phyloP scores from a whole-genome alignment of 306 rosid genomes.

The Leucaena leucocephala region DNA sequence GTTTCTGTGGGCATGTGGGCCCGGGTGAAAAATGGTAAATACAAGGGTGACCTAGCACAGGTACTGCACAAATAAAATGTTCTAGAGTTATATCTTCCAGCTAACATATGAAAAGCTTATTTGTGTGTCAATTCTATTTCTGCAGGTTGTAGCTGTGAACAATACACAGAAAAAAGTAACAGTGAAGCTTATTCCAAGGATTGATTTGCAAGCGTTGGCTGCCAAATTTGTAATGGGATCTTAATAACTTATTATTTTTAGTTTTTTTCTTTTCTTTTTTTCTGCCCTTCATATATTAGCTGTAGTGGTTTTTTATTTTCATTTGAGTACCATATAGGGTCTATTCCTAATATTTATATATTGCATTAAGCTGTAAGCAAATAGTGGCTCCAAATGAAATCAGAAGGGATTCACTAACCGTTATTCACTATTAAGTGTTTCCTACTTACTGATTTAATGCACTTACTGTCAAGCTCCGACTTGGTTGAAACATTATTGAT shows the following conservation, averaged over 20 bases:
- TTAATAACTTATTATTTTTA: conserved; percentile 9
- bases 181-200: conserved; percentile 87
- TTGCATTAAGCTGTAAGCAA: not conserved
- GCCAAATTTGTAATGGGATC: conserved; percentile 77
- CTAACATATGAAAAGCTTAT: conserved; percentile 25
- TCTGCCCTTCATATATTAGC: conserved; percentile 7
- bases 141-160: conserved; percentile 78
- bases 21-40: conserved; percentile 86
- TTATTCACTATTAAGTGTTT: not conserved
- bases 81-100: conserved; percentile 22
- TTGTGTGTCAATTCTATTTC: conserved; percentile 31
- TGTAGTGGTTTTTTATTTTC: conserved; percentile 22
- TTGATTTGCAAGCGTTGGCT: conserved; percentile 84
- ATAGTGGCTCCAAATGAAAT: conserved; percentile 2
- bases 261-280: not conserved
- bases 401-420: conserved; percentile 1
- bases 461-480: not conserved
- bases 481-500: not conserved
- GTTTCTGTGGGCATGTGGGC: conserved; percentile 80
- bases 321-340: conserved; percentile 10
- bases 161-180: conserved; percentile 64
- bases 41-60: conserved; percentile 97
- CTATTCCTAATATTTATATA: not conserved
- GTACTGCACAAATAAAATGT: conserved; percentile 43
- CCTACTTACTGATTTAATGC: not conserved